Evolutionary conservation across 306 rosid species (phyloP).

Genomic region (Delonix regia): DNA sequence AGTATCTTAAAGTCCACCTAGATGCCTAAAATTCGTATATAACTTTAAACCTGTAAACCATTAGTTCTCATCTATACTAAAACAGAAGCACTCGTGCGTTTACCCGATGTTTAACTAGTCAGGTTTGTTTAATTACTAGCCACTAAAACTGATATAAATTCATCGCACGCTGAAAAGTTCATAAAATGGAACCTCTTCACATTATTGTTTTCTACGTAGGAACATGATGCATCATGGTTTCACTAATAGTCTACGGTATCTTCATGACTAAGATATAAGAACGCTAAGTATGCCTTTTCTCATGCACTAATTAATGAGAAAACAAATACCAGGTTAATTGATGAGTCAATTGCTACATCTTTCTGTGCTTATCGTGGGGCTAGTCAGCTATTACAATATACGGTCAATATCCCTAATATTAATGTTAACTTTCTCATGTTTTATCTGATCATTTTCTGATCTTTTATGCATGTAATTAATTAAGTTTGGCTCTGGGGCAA

Average conservation of each 20-base stretch:
- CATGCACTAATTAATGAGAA: not conserved
- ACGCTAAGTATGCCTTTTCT: not conserved
- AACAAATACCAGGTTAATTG: slow-evolving; percentile 1
- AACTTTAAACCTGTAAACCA: slow-evolving; percentile 22
- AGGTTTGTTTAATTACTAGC: slow-evolving; percentile 5
- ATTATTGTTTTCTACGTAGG: not conserved
- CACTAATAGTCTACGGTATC: not conserved
- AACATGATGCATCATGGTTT: not conserved
- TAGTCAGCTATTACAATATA: too few species aligned
- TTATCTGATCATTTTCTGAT: not conserved
- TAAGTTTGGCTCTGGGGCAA: not conserved
- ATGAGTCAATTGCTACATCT: not conserved
- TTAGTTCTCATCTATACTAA: slow-evolving; percentile 3
- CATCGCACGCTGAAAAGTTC: not conserved
- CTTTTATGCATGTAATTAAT: too few species aligned
- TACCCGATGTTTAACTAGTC: not conserved
- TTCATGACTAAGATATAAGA: not conserved
- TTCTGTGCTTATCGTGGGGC: not conserved
- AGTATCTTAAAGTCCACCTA: slow-evolving; percentile 36
- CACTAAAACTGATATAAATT: not conserved
- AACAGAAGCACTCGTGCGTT: not conserved
- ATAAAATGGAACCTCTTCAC: slow-evolving; percentile 1
- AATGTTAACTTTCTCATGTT: not conserved
- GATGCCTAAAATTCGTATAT: slow-evolving; percentile 13
- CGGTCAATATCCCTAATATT: too few species aligned